Evolutionary conservation across 768 basidiomycete species (phyloP), one percentile per base, ranked within the genome.

Genomic region (Leccinum longicurvipes): DNA sequence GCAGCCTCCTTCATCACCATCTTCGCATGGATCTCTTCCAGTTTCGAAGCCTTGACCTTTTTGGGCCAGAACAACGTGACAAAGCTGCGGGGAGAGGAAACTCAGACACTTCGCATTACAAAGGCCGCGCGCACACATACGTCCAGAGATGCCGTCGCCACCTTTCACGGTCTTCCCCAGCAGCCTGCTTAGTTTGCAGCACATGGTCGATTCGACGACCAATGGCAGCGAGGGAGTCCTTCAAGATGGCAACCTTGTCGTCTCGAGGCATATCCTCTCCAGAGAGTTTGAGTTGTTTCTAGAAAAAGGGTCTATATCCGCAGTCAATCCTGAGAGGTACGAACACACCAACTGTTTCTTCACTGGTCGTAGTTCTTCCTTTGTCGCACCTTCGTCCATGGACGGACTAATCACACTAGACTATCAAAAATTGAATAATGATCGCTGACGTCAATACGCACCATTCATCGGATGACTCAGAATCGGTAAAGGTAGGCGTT

Each of bases 31-130:
- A 98, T 96, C 67, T 93, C 93, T 72, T 95, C 91, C 36, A 98
- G 76, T 72, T 97, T 97, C 15, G 83, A 85, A 12, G 93, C 92
- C 69, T 89, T 93, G 61, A 98, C 94, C 73, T 95, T 92, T 78
- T 96, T 91, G 6, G 95, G 95, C 95, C 95, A 98, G 74, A 98
- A 98, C 53, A 93, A 79, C 3, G 93, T 94, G 46, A 97, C 93
- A 61, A 98, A 98, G 32, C 92, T 94, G 64, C 8, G n/a, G 39
- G 0, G 17, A 11, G 15, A 24, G 50, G 19, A 51, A 47, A 44
- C n/a, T 67, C 46, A 62, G 57, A 19, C 12, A 47, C 24, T 12
- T 41, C 17, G 53, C 24, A 66, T 55, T 29, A 51, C 28, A 41
- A 15, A 1, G 15, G 42, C 10, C 29, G 21, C 36, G 47, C 29